A percentile compares a stretch with the other conserved stretches of the same genome.
These are phyloP conservation scores for Candolleomyces efflorescens DNA, from an alignment of 768 basidiomycete genomes.

Conservation along the genomic window DNA sequence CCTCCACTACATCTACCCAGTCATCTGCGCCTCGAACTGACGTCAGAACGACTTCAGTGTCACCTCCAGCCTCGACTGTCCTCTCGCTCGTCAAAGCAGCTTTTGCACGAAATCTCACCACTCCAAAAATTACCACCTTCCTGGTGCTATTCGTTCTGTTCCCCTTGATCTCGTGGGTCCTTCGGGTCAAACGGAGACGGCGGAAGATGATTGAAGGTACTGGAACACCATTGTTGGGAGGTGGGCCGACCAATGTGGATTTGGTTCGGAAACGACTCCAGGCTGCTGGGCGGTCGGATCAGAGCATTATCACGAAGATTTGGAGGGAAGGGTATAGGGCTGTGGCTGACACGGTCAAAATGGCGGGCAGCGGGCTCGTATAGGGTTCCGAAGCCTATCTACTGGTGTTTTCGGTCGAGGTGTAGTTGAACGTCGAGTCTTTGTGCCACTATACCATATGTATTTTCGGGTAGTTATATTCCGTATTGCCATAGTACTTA, in stretches of 20 bases:
- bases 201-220: constrained; percentile 21
- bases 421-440: too few relatives aligned
- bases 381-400: constrained; percentile 21
- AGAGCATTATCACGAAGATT: constrained; percentile 30
- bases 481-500: too few relatives aligned
- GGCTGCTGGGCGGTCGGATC: constrained; percentile 34
- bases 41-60: constrained; percentile 20
- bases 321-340: constrained; percentile 52
- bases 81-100: constrained; percentile 42
- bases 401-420: too few relatives aligned
- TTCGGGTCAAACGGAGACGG: constrained; percentile 47
- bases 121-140: constrained; percentile 46
- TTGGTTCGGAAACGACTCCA: constrained; percentile 53
- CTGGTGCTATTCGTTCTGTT: constrained; percentile 42
- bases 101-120: constrained; percentile 44
- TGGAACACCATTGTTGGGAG: constrained; percentile 12
- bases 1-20: constrained; percentile 15
- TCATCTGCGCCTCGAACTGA: constrained; percentile 17
- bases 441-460: too few relatives aligned
- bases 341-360: constrained; percentile 62
- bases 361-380: constrained; percentile 75
- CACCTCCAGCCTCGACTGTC: constrained; percentile 22
- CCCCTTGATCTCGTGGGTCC: constrained; percentile 41
- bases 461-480: too few relatives aligned
- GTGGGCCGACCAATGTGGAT: constrained; percentile 38